Evolutionary conservation across 805 yeast genomes (phyloP).

Genomic region (Yamadazyma philogaea): DNA sequence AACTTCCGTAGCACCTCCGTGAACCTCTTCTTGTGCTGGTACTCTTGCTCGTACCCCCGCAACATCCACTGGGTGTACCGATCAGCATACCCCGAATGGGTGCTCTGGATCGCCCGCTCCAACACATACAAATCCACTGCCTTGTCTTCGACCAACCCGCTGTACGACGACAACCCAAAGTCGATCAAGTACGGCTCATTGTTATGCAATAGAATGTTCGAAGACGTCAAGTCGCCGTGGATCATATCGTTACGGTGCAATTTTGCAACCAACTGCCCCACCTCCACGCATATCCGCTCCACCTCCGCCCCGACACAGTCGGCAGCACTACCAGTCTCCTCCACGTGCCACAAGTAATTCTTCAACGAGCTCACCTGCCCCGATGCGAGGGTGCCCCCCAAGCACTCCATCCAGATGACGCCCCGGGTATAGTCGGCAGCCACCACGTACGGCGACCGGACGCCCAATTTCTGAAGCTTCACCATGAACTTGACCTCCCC

Average conservation of each 20-base stretch:
- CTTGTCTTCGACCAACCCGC: constrained; percentile 79
- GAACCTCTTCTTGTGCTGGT: constrained; percentile 36
- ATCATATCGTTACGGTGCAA: constrained; percentile 75
- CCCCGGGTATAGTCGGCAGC: constrained; percentile 78
- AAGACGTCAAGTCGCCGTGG: constrained; percentile 93
- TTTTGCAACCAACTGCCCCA: constrained; percentile 66
- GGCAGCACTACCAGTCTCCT: constrained; percentile 21
- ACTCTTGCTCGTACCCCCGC: constrained; percentile 54
- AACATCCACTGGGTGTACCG: constrained; percentile 67
- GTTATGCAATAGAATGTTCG: constrained; percentile 63
- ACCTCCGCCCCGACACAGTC: constrained; percentile 36
- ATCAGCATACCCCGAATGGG: constrained; percentile 75
- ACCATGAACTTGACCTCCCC: constrained; percentile 79
- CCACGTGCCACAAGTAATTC: constrained; percentile 68
- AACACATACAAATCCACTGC: constrained; percentile 96
- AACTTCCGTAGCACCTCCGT: constrained; percentile 61
- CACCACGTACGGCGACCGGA: constrained; percentile 70
- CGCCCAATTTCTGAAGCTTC: constrained; percentile 50
- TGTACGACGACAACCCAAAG: constrained; percentile 82
- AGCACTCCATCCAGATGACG: constrained; percentile 80
- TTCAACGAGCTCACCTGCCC: constrained; percentile 62
- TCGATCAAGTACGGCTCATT: constrained; percentile 68
- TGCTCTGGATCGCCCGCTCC: constrained; percentile 86
- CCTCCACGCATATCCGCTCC: constrained; percentile 43
- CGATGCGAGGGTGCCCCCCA: constrained; percentile 56